Evolutionary conservation across 1,284 basidiomycete genomes (phyloP), one percentile per base, ranked within the genome.

Genomic region (Amylostereum chailletii): DNA sequence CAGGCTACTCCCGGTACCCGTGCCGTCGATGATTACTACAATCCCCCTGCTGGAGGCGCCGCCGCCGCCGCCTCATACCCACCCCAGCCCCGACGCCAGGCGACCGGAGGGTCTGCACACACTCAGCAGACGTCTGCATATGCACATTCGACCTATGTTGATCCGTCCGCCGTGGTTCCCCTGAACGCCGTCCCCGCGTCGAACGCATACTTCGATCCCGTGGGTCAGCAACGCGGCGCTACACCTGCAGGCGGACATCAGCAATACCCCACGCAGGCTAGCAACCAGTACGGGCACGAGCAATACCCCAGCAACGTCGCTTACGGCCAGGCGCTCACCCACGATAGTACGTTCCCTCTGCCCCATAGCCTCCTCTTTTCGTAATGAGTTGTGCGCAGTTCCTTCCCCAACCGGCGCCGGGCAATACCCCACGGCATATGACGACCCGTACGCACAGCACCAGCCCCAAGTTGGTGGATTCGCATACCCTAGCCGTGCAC

Each of bases 1-100:
- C 81, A 77, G 53, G 83, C 73, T 27, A 65, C 79, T 2, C 65
- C 70, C 19, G 86, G 87, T 2, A 74, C 76, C 42, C 76, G 85
- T 38, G 77, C 86, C 4, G 72, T 89, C 3, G 86, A 90, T 56
- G 83, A 84, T 34, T 89, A 86, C 56, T 84, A 86, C 58, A 71
- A 71, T 46, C 57, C 67, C 8, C 19, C 19, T 19, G 19, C 19
- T 19, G 59, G 71, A 37, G 54, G 62, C 9, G 59, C 66, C 11
- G 51, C 65, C 3, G 75, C 75, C 59, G 71, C 70, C 43, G 70
- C 71, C 33, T 19, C 19, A 19, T 67, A 66, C 46, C 73, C 73
- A 42, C 67, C 69, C 9, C 62, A 59, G 45, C 64, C 72, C 4
- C 65, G 62, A 36, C 66, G 73, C 47, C 75, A 74, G 53, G 65